Evolutionary conservation across 2,329 filamentous ascomycete species (phyloP).

Genomic region (Penicillium sp.): DNA sequence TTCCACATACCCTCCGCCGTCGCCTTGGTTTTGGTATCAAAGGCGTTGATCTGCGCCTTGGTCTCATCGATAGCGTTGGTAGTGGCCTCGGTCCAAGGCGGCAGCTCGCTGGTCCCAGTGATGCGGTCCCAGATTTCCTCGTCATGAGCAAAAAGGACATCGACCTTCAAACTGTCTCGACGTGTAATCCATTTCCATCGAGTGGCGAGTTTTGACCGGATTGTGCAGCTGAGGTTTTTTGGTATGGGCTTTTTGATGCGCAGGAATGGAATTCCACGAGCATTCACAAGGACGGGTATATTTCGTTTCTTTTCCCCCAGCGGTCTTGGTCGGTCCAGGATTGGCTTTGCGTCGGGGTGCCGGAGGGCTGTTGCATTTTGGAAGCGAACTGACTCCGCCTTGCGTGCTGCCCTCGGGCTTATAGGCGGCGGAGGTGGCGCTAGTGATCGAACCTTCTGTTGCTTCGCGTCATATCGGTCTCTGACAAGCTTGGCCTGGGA

Average conservation of each 20-base stretch:
- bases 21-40: constrained; percentile 30
- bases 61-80: constrained; percentile 23
- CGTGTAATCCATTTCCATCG: constrained; percentile 38
- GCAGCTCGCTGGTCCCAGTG: constrained; percentile 22
- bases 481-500: constrained; percentile 25
- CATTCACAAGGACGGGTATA: constrained; percentile 45
- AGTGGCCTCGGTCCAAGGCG: constrained; percentile 29
- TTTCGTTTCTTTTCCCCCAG: constrained; percentile 39
- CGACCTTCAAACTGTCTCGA: constrained; percentile 33
- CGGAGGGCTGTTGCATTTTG: constrained; percentile 31
- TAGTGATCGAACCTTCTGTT: constrained; percentile 16
- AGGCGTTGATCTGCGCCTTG: constrained; percentile 24
- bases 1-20: constrained; percentile 42
- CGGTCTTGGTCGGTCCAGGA: constrained; percentile 38
- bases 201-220: constrained; percentile 38
- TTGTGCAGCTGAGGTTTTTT: constrained; percentile 38
- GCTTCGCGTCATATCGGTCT: constrained; percentile 22
- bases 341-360: constrained; percentile 37
- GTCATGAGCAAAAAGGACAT: constrained; percentile 37
- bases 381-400: constrained; percentile 25
- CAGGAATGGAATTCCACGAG: constrained; percentile 45
- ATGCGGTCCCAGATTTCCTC: constrained; percentile 47
- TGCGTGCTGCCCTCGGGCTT: constrained; percentile 25
- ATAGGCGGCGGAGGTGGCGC: constrained; percentile 22
- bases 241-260: constrained; percentile 50